Conservation (phyloP, 768 basidiomycete species). For the Leccinum disarticulatum region DNA sequence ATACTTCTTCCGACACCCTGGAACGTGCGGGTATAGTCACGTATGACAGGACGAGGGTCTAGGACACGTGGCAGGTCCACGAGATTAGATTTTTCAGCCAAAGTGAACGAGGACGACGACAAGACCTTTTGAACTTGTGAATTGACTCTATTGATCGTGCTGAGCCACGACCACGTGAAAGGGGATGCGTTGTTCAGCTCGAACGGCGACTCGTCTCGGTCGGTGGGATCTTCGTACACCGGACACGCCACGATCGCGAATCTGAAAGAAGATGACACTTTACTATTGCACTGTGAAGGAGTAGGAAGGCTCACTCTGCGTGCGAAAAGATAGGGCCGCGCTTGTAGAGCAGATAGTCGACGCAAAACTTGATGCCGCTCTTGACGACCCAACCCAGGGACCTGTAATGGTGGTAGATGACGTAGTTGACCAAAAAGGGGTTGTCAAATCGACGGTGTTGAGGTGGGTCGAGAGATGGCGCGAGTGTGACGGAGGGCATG, state of each 20-base stretch:
- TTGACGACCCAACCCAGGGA: slow-evolving; percentile 97
- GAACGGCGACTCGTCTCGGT: slow-evolving; percentile 64
- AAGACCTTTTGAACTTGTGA: slow-evolving; percentile 95
- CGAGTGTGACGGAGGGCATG: slow-evolving; percentile 38
- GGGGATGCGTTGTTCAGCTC: slow-evolving; percentile 64
- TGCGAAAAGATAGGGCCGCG: slow-evolving; percentile 93
- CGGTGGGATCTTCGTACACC: slow-evolving; percentile 80
- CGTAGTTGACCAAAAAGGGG: slow-evolving; percentile 88
- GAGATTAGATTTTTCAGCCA: not conserved
- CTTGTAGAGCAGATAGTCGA: slow-evolving; percentile 92
- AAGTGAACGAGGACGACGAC: slow-evolving; percentile 23
- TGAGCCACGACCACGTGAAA: slow-evolving; percentile 93
- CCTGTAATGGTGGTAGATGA: slow-evolving; percentile 91
- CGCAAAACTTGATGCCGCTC: slow-evolving; percentile 95
- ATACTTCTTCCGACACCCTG: slow-evolving; percentile 47
- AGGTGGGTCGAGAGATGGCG: slow-evolving; percentile 28
- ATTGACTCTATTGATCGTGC: slow-evolving; percentile 95
- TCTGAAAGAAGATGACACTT: slow-evolving; percentile 40
- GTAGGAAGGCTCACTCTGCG: slow-evolving; percentile 70
- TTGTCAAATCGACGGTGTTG: slow-evolving; percentile 69
- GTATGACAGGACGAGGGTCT: slow-evolving; percentile 91
- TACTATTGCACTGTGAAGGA: too few relatives aligned
- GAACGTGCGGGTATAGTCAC: slow-evolving; percentile 87
- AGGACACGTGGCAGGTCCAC: slow-evolving; percentile 1
- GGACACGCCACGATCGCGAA: slow-evolving; percentile 92